These are phyloP conservation scores for Glycine soja DNA, from an alignment of 306 rosid genomes.

Conservation along the genomic window DNA sequence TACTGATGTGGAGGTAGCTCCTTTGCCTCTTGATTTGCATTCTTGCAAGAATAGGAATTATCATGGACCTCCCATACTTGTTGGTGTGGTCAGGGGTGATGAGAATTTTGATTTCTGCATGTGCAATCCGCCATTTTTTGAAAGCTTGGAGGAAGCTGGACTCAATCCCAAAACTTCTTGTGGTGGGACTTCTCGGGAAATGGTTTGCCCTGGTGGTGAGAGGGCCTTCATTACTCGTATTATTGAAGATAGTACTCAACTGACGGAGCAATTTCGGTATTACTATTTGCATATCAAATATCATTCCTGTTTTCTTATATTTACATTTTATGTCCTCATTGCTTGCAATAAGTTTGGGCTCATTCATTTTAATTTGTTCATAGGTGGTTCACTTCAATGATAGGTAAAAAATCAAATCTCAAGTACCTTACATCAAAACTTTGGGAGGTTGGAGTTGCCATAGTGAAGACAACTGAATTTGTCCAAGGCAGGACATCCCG, in stretches of 20 bases:
- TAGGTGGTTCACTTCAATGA: slow-evolving; percentile 93
- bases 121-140: slow-evolving; percentile 97
- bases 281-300: slow-evolving; percentile 4
- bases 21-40: slow-evolving; percentile 48
- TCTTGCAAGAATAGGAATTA: slow-evolving; percentile 49
- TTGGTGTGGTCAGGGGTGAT: slow-evolving; percentile 74
- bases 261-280: slow-evolving; percentile 75
- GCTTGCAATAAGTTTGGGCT: slow-evolving; percentile 12
- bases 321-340: background rate
- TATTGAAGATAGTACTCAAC: slow-evolving; percentile 72
- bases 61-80: slow-evolving; percentile 78
- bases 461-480: slow-evolving; percentile 90
- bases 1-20: slow-evolving; percentile 43
- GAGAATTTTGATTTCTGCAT: slow-evolving; percentile 94
- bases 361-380: slow-evolving; percentile 32
- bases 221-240: slow-evolving; percentile 78
- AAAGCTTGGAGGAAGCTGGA: slow-evolving; percentile 87
- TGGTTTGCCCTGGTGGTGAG: slow-evolving; percentile 93
- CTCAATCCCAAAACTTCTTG: slow-evolving; percentile 88
- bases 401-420: slow-evolving; percentile 70
- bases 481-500: slow-evolving; percentile 86
- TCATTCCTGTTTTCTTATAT: slow-evolving; percentile 11
- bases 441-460: slow-evolving; percentile 77
- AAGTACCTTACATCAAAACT: slow-evolving; percentile 72
- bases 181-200: slow-evolving; percentile 82